These are phyloP conservation scores for Dentipellis sp. DNA, from an alignment of 768 basidiomycete species.

Conservation along the genomic window DNA sequence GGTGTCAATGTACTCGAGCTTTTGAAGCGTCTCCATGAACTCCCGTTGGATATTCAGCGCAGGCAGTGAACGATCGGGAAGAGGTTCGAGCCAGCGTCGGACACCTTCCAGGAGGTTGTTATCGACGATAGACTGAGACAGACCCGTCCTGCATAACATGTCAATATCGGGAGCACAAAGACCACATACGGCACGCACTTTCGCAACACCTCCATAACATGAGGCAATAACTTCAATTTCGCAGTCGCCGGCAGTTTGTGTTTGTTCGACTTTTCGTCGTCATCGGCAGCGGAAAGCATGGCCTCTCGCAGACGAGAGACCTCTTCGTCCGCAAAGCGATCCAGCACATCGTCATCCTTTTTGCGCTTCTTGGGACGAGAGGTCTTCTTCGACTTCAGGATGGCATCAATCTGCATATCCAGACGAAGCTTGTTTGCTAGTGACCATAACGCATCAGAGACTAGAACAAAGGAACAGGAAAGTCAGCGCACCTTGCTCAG, in stretches of 20 bases:
- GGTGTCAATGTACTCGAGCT: slow-evolving; percentile 84
- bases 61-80: slow-evolving; percentile 86
- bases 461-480: not conserved
- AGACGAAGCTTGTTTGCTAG: slow-evolving; percentile 69
- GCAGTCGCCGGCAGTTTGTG: slow-evolving; percentile 74
- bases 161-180: slow-evolving; percentile 2
- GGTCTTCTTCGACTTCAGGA: slow-evolving; percentile 72
- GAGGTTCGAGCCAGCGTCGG: slow-evolving; percentile 86
- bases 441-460: not conserved
- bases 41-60: slow-evolving; percentile 94
- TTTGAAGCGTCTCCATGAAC: slow-evolving; percentile 73
- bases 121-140: slow-evolving; percentile 89
- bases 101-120: slow-evolving; percentile 91
- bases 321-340: slow-evolving; percentile 84
- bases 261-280: slow-evolving; percentile 72
- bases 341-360: slow-evolving; percentile 77
- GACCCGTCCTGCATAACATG: slow-evolving; percentile 48
- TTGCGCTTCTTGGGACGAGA: slow-evolving; percentile 59
- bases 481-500: slow-evolving; percentile 57
- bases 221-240: slow-evolving; percentile 79
- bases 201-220: slow-evolving; percentile 87
- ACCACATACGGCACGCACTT: slow-evolving; percentile 47
- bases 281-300: slow-evolving; percentile 82
- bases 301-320: slow-evolving; percentile 80
- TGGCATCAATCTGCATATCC: slow-evolving; percentile 80